phyloP scores from a whole-genome alignment of 2,329 filamentous ascomycete genomes.

The Zopfia rhizophila region DNA sequence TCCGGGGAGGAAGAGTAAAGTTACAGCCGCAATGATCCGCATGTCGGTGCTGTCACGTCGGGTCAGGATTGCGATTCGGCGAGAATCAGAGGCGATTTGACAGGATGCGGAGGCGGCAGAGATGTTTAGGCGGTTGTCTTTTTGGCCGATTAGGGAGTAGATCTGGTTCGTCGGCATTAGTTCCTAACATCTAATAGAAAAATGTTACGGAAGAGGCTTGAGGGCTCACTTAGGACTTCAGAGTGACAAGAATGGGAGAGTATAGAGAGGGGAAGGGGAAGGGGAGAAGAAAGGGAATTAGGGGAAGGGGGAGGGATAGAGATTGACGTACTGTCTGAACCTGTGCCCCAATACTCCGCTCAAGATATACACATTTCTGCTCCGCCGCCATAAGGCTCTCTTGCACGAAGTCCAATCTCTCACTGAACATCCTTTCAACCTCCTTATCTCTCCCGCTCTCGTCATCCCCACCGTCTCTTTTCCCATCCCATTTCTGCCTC shows the following conservation, averaged over 20 bases:
- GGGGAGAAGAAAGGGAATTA: background rate
- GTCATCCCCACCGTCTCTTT: background rate
- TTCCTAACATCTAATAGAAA: no score
- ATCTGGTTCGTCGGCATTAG: slow-evolving; percentile 23
- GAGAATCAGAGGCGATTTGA: slow-evolving; percentile 26
- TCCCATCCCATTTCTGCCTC: background rate
- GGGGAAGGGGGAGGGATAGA: background rate
- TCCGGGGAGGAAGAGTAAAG: slow-evolving; percentile 32
- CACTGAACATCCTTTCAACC: slow-evolving; percentile 19
- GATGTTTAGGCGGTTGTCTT: slow-evolving; percentile 31
- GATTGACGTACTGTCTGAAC: slow-evolving; percentile 22
- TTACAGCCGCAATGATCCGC: slow-evolving; percentile 33
- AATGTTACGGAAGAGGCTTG: no score
- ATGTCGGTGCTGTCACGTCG: slow-evolving; percentile 34
- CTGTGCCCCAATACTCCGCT: slow-evolving; percentile 22
- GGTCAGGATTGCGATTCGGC: slow-evolving; percentile 29
- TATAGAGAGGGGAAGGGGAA: no score
- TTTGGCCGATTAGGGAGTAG: slow-evolving; percentile 28
- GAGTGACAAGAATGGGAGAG: no score
- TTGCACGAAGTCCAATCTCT: slow-evolving; percentile 18
- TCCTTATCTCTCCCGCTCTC: no score
- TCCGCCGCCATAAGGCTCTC: slow-evolving; percentile 22
- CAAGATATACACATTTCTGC: slow-evolving; percentile 25
- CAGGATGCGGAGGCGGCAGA: slow-evolving; percentile 19
- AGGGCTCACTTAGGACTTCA: no score